Evolutionary conservation across 2,329 filamentous ascomycete species (phyloP), one percentile per base, ranked within the genome.

Genomic region (Fusarium caatingaense): DNA sequence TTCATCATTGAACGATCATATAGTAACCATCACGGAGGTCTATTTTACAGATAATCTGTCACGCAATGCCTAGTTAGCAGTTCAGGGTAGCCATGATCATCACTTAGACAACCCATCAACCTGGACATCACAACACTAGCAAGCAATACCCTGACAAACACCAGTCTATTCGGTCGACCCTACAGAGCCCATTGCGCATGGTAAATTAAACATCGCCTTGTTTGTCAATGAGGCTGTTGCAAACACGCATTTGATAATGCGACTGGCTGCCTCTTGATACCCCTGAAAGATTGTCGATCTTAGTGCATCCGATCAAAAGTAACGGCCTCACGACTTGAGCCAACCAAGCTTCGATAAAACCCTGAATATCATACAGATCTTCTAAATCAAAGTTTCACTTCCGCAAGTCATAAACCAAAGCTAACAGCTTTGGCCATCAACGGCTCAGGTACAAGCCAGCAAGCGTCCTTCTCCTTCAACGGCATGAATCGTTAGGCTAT

Each of bases 191-290:
- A 32, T 68, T 49, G 57, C 57, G 42, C 30, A 40, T 32, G 12
- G 42, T 56, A 60, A 40, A 37, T 64, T 64, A 50, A 32, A 46
- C 46, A 16, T n/a, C 21, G 46, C 53, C 53, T 41, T 63, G 28
- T 56, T 56, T 32, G 47, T 40, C 60, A 28, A 55, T 68, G 61
- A 56, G 50, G 56, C 42, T 60, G 60, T 60, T 58, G 60, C 23
- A 16, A 48, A 63, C 40, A 55, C 44, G 50, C 41, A 30, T 9
- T n/a, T 5, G 20, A 23, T 32, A 10, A 23, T 18, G 59, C 28
- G n/a, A 64, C 51, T n/a, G 64, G 61, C 28, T 69, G 66, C 66
- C 66, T 70, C 66, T 50, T 13, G 12, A 37, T 42, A 32, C 66
- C 66, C 66, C 45, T 59, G 48, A 46, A 45, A n/a, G 47, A n/a